These are phyloP conservation scores for Euphorbia celastroides DNA, from an alignment of 441 rosid species.

Conservation along the genomic window DNA sequence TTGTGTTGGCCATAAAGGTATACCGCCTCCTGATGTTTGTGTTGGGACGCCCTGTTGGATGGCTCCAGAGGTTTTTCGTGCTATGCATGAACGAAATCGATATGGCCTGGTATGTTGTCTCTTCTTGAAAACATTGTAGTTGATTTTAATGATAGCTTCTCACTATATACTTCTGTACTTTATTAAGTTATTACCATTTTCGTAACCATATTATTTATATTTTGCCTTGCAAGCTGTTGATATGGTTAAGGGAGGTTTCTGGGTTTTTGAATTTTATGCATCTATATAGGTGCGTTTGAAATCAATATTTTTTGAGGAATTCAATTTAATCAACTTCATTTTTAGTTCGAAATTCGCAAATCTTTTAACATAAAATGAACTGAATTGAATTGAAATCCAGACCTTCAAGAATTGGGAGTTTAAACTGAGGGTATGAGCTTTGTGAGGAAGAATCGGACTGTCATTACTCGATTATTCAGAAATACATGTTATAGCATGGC, in stretches of 20 bases:
- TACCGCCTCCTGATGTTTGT: conserved; percentile 75
- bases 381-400: too few species aligned
- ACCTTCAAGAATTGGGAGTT: too few species aligned
- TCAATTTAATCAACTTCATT: too few species aligned
- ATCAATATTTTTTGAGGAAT: too few species aligned
- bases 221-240: not conserved
- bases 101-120: conserved; percentile 69
- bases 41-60: conserved; percentile 99
- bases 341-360: too few species aligned
- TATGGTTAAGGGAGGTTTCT: not conserved
- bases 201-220: not conserved
- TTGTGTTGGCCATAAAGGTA: conserved; percentile 75
- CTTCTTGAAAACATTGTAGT: conserved; percentile 2
- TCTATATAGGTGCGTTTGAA: too few species aligned
- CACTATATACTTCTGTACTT: not conserved
- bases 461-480: not conserved
- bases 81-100: conserved; percentile 53
- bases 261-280: not conserved
- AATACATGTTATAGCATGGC: not conserved
- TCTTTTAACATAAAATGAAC: too few species aligned
- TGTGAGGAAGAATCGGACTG: not conserved
- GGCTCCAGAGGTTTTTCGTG: conserved; percentile 90
- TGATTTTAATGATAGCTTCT: not conserved
- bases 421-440: too few species aligned
- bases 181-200: not conserved